Evolutionary conservation across 2,329 filamentous ascomycete species (phyloP), one percentile per base, ranked within the genome.

Genomic region (Plectosphaerella cucumerina): DNA sequence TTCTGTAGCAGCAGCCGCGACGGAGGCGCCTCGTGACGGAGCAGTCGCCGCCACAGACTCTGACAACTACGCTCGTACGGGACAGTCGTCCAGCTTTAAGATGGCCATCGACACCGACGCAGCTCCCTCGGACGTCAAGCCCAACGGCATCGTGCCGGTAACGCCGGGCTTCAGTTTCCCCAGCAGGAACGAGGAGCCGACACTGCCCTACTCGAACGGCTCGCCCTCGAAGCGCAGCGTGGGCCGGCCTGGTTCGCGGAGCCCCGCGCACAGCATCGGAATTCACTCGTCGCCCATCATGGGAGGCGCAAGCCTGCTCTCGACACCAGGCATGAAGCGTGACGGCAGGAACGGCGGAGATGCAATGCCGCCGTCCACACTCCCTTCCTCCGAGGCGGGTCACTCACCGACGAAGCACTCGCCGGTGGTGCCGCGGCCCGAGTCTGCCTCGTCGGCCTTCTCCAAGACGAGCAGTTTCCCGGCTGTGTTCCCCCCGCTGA

Each of bases 401-500:
- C 57, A 78, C 22, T 81, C 78, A 12, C 78, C 78, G 2, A 74
- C 68, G 23, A 81, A 81, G 59, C 73, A 76, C 49, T 79, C 77
- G 15, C 74, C 77, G 21, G 68, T 71, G 18, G 64, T 67, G n/a
- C 59, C 61, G 31, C 53, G 54, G 39, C 49, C 50, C 6, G 49
- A 54, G 22, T 49, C 54, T 14, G 20, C 45, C 14, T 20, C 45
- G 15, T 39, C 55, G 11, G 51, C 49, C 22, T 41, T 47, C 5
- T 41, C 37, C 41, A 53, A 51, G 26, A 51, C 51, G 2, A 48
- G 53, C 18, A 52, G 35, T 61, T 63, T 22, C 17, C 63, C 70
- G 14, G 70, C 77, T 0, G 73, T 85, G 21, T 67, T 86, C 3
- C 84, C 83, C 5, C 83, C 83, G 0, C 65, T 76, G 2, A 74